Evolutionary conservation across 345 rosid species (phyloP), one percentile per base, ranked within the genome.

Genomic region (Cardamine chenopodiifolia): DNA sequence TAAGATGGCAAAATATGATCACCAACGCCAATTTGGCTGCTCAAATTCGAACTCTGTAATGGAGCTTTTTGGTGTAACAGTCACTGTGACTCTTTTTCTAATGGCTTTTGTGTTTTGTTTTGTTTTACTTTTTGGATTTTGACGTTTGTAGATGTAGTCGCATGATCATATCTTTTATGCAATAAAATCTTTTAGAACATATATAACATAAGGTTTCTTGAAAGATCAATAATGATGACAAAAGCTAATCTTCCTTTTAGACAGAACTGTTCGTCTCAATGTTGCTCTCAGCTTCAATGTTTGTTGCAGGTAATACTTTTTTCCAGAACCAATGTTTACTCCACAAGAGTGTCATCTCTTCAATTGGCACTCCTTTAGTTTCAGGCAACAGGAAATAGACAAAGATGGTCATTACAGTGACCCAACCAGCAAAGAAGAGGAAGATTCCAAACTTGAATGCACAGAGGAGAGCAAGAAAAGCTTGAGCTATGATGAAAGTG

Each of bases 261-360:
- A 54, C 14, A 32, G 63, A 42, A 32, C 2, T 47, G 60, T 34
- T 35, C 10, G 56, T 58, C 25, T 39, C 49, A 20, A 28, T 52
- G 62, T 75, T 76, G 42, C 66, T 74, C n/a, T 67, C 66, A 18
- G 49, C 82, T 29, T 73, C 80, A 8, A 75, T 70, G 62, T 47
- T 31, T 68, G 79, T 53, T 53, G 56, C 68, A 2, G 91, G 92
- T 55, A 91, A 70, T 48, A 82, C 77, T 74, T 66, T 83, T 76
- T 89, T 92, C 97, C 97, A 92, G 76, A 95, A 92, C 99, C 97
- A 95, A 70, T 92, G 99, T 69, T 82, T 92, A 65, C 81, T 85
- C 97, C 99, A 92, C 49, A 90, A 14, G 49, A 95, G 81, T 44
- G 86, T 75, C 93, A 92, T 92, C 80, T 95, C 97, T 79, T 95